A percentile compares a stretch with the other conserved stretches of the same genome.
Conservation (phyloP, 2,329 filamentous ascomycete genomes). For the Colletotrichum sp. region DNA sequence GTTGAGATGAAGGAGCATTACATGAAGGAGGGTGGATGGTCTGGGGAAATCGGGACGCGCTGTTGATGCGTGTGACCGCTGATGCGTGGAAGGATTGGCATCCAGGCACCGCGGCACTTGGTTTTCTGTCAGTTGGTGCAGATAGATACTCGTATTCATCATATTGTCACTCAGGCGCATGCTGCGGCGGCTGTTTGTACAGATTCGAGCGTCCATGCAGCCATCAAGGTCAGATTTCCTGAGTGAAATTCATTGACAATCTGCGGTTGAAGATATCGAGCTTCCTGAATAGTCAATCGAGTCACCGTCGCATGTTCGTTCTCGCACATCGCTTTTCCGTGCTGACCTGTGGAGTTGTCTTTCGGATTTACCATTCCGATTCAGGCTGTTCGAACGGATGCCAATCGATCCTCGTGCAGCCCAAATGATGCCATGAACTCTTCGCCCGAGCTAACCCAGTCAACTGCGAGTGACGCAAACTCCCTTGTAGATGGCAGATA, state of each 20-base stretch:
- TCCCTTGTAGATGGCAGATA: neutral
- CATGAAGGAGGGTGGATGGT: neutral
- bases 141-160: neutral
- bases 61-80: neutral
- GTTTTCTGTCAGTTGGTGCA: neutral
- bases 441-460: neutral
- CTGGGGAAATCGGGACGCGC: neutral
- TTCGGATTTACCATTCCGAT: neutral
- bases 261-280: neutral
- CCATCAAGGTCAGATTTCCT: neutral
- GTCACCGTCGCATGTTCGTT: neutral
- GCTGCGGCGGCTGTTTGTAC: neutral
- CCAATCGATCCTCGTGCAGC: neutral
- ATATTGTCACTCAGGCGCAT: neutral
- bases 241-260: neutral
- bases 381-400: neutral
- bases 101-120: neutral
- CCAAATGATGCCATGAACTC: neutral
- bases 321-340: conserved; percentile 4
- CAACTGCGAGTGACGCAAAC: neutral
- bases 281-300: neutral
- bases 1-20: neutral
- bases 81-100: neutral
- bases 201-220: neutral
- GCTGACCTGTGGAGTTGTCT: neutral